A percentile compares a stretch with the other conserved stretches of the same genome.
Conservation (phyloP, 1,139 yeast species). For the Komagataea norvegica region DNA sequence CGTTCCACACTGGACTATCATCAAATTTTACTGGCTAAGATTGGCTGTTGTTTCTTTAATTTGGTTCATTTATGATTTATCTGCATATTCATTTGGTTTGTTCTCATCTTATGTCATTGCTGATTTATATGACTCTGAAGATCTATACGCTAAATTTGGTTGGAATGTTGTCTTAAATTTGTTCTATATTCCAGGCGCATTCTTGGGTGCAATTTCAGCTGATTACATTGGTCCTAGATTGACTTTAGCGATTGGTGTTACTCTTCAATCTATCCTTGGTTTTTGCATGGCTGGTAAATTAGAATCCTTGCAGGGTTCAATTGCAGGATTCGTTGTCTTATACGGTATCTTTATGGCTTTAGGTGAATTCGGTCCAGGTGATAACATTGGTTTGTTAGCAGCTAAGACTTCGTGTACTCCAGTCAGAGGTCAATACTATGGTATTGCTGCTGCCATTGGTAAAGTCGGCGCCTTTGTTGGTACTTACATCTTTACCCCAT, state of each 20-base stretch:
- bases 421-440: slow-evolving; percentile 86
- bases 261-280: slow-evolving; percentile 75
- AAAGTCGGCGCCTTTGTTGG: slow-evolving; percentile 93
- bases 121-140: slow-evolving; percentile 54
- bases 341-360: slow-evolving; percentile 82
- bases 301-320: slow-evolving; percentile 47
- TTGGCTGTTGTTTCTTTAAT: slow-evolving; percentile 63
- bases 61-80: slow-evolving; percentile 91
- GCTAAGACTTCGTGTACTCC: slow-evolving; percentile 85
- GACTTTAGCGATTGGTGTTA: slow-evolving; percentile 65
- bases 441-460: slow-evolving; percentile 87
- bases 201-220: slow-evolving; percentile 75
- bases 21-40: slow-evolving; percentile 86
- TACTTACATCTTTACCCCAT: slow-evolving; percentile 78
- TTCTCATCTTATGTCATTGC: slow-evolving; percentile 68
- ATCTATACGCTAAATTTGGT: slow-evolving; percentile 74
- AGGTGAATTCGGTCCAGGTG: slow-evolving; percentile 96
- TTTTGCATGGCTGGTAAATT: slow-evolving; percentile 77
- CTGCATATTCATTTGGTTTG: slow-evolving; percentile 81
- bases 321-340: slow-evolving; percentile 78
- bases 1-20: slow-evolving; percentile 63
- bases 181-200: slow-evolving; percentile 87
- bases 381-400: slow-evolving; percentile 82
- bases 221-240: slow-evolving; percentile 88
- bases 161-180: slow-evolving; percentile 89